Evolutionary conservation across 1,284 basidiomycete genomes (phyloP), one percentile per base, ranked within the genome.

Genomic region (Naganishia albida): DNA sequence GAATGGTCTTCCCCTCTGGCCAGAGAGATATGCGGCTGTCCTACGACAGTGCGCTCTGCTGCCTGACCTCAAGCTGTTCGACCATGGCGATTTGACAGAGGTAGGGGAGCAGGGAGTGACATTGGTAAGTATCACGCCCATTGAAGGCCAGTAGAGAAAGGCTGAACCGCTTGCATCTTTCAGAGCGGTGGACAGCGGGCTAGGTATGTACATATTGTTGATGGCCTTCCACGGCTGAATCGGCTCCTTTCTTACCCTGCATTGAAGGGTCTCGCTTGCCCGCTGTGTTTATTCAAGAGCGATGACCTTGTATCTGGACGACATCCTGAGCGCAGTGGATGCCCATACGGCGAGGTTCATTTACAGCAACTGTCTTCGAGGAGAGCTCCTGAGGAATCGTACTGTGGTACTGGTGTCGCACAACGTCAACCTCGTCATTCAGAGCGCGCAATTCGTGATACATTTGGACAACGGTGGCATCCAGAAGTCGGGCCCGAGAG

Each of bases 41-140:
- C 62, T 80, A 10, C 65, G 71, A 18, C 72, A 75, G 52, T 74
- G 74, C 38, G 74, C 72, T 1, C 68, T 81, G 23, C 44, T 73
- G 2, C 62, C 75, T 1, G 80, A 81, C 63, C 67, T 81, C 7
- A 70, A 69, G 0, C 48, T 78, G 1, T 57, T 81, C n/a, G 62
- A 70, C 0, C 74, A 78, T 54, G 76, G 74, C 0, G 80, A 81
- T 68, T 53, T 74, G 59, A 91, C 89, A 0, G 88, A 93, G 75
- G 89, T 94, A 34, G 91, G 91, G 28, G 91, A 93, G 77, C 86
- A 88, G 70, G 91, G 91, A 6, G 85, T 89, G 62, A 89, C 85
- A 72, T 75, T 87, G 68, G 55, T 60, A 86, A 49, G 57, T 48
- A 20, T 8, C 83, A 1, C 23, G 15, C 28, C n/a, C n/a, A n/a